Percentiles rank a stretch among this genome's conserved stretches.
phyloP scores from a whole-genome alignment of 108 stramenopile genomes.

The Fistulifera solaris region DNA sequence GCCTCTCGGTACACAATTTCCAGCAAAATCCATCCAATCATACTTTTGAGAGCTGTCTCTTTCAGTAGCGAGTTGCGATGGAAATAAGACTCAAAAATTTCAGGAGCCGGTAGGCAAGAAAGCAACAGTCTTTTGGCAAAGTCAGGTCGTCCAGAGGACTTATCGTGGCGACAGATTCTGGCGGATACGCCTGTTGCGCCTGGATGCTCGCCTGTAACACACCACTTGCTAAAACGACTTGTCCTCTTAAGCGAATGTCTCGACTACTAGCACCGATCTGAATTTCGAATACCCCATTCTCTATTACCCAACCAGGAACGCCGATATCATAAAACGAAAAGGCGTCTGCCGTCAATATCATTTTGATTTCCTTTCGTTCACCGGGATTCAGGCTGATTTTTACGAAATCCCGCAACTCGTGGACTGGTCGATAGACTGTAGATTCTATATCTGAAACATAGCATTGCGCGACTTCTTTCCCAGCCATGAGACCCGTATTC shows the following conservation, averaged over 20 bases:
- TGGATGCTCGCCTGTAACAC: background rate
- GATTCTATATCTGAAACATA: conserved; percentile 29
- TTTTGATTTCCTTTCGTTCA: conserved; percentile 7
- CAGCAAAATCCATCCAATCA: conserved; percentile 9
- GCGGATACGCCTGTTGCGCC: conserved; percentile 22
- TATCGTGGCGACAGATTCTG: background rate
- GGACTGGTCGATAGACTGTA: conserved; percentile 39
- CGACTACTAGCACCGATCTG: conserved; percentile 30
- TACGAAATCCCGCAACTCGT: conserved; percentile 34
- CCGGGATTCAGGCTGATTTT: conserved; percentile 15
- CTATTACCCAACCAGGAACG: conserved; percentile 25
- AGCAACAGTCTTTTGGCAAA: conserved; percentile 18
- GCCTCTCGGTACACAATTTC: conserved; percentile 7
- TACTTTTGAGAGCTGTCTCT: conserved; percentile 11
- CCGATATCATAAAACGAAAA: conserved; percentile 45
- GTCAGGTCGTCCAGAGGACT: conserved; percentile 13
- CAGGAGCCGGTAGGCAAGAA: background rate
- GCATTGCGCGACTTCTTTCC: conserved; percentile 34
- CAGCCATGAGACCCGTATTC: conserved; percentile 25
- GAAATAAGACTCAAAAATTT: background rate
- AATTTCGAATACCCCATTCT: conserved; percentile 30
- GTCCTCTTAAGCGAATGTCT: conserved; percentile 28
- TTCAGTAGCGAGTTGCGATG: conserved; percentile 27
- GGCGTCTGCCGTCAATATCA: conserved; percentile 10
- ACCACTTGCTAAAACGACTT: conserved; percentile 19